Conservation (phyloP, 345 rosid genomes). For the Salix purpurea region DNA sequence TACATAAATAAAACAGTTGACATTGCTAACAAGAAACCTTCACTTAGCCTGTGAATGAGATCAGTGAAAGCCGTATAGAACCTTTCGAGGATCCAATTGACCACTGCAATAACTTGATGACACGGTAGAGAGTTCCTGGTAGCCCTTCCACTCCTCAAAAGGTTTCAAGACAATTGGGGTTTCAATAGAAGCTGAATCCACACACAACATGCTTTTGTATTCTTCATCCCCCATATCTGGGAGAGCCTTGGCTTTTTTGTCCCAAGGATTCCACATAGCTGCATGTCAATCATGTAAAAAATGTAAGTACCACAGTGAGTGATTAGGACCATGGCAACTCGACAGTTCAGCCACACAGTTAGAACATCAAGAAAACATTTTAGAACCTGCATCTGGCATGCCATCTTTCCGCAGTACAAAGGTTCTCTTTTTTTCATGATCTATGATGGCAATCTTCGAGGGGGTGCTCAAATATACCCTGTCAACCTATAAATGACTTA, state of each 20-base stretch:
- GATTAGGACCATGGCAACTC: background rate
- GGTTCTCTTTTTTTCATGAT: slow-evolving; percentile 93
- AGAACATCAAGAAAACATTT: slow-evolving; percentile 2
- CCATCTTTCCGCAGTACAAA: slow-evolving; percentile 79
- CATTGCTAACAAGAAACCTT: slow-evolving; percentile 8
- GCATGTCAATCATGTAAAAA: slow-evolving; percentile 15
- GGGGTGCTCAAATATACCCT: slow-evolving; percentile 91
- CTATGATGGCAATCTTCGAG: slow-evolving; percentile 83
- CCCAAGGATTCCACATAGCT: slow-evolving; percentile 98
- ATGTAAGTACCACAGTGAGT: background rate
- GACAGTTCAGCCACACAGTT: background rate
- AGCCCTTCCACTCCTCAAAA: slow-evolving; percentile 82
- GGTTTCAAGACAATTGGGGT: slow-evolving; percentile 67
- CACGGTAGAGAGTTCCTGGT: slow-evolving; percentile 81
- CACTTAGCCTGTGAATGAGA: slow-evolving; percentile 1
- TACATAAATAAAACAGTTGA: background rate
- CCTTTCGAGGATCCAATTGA: slow-evolving; percentile 83
- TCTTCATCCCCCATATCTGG: slow-evolving; percentile 83
- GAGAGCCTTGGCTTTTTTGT: slow-evolving; percentile 71
- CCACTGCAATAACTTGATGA: slow-evolving; percentile 98
- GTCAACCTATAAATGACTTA: slow-evolving; percentile 42
- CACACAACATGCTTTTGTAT: slow-evolving; percentile 76
- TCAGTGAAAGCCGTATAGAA: slow-evolving; percentile 58
- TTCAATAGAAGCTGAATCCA: slow-evolving; percentile 77
- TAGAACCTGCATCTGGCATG: slow-evolving; percentile 77